Conservation (phyloP, 2,329 filamentous ascomycete genomes). For the Epichloe elymi region DNA sequence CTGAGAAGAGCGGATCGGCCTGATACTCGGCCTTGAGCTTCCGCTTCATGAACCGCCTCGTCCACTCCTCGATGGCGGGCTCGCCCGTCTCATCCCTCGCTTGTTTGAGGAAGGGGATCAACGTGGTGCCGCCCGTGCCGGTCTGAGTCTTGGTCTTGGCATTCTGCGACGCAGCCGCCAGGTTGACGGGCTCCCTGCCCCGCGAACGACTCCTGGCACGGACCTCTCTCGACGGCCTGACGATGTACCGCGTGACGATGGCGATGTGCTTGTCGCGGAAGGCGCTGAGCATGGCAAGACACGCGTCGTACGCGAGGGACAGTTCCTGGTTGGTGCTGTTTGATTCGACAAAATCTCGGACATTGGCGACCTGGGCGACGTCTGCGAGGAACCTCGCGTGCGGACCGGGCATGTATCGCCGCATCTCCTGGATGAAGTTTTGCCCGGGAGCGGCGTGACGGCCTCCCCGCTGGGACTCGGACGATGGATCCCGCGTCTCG, state of each 20-base stretch:
- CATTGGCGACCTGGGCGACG: constrained; percentile 68
- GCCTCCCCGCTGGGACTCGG: constrained; percentile 28
- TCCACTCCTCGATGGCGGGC: constrained; percentile 62
- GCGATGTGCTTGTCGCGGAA: constrained; percentile 92
- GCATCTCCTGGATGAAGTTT: constrained; percentile 96
- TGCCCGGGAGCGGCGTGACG: constrained; percentile 33
- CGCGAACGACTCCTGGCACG: constrained; percentile 49
- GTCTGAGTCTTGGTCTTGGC: constrained; percentile 49
- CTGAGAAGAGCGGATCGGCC: constrained; percentile 45
- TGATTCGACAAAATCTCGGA: constrained; percentile 65
- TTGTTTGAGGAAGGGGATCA: constrained; percentile 95
- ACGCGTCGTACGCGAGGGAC: constrained; percentile 77
- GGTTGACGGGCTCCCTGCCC: constrained; percentile 42
- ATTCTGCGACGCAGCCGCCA: constrained; percentile 45
- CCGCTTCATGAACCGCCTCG: constrained; percentile 42
- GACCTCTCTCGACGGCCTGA: constrained; percentile 70
- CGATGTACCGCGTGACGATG: constrained; percentile 91
- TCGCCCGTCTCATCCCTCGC: constrained; percentile 92
- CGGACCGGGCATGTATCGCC: constrained; percentile 87
- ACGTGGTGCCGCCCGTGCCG: constrained; percentile 82
- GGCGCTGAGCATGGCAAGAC: constrained; percentile 53
- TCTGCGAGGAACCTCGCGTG: constrained; percentile 83
- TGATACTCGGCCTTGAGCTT: constrained; percentile 35
- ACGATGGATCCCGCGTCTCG: constrained; percentile 36
- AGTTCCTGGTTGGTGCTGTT: constrained; percentile 50